Base-by-base conservation (phyloP, 108 stramenopile genomes). In the Mayamaea pseudoterrestris region DNA sequence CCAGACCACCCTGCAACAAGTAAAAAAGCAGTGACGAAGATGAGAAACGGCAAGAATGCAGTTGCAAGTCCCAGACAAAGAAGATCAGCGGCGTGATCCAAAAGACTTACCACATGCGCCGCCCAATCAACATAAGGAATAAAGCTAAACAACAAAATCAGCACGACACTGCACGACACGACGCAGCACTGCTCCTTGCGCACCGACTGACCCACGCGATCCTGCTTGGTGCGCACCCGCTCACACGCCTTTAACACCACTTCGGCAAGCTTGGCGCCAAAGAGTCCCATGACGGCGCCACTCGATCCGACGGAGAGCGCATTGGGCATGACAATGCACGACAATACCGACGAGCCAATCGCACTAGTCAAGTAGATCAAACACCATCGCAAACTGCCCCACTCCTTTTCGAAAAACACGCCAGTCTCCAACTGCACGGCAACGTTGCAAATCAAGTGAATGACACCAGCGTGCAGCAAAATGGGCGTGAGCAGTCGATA, bases 271-370 rank as follows among this genome's bases (percentile, higher is more conserved):
- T 86, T 86, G 13, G 60, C 90, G 1, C 84, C 84, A 48, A 92
- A 84, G 20, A 92, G 35, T 17, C 84, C 90, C 84, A 86, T 87
- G 23, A 92, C 71, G 12, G 90, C 76, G 14, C 90, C 83, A 1
- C 66, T 68, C 53, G 65, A 68, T 52, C 90, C 83, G 18, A 92
- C 90, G 16, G 72, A 68, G 22, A 92, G 67, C 20, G 70, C 55
- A 41, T 80, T 69, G 1, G 90, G 90, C 69, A 74, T 81, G 55
- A 60, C 53, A 35, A 77, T 65, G 4, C 67, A 61, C 36, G 63
- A 65, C 9, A 87, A 52, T 3, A 78, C 52, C 2, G 71, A 63
- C 2, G 68, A 71, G 0, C 82, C 83, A 23, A 87, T 47, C 0
- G 79, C 83, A 12, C 53, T 52, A 7, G 61, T 52, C 4, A 92